Percentiles rank a stretch among this genome's conserved stretches.
These are phyloP conservation scores for Mucor plumbeus DNA, from an alignment of 371 early-diverging fungal species.

Conservation along the genomic window DNA sequence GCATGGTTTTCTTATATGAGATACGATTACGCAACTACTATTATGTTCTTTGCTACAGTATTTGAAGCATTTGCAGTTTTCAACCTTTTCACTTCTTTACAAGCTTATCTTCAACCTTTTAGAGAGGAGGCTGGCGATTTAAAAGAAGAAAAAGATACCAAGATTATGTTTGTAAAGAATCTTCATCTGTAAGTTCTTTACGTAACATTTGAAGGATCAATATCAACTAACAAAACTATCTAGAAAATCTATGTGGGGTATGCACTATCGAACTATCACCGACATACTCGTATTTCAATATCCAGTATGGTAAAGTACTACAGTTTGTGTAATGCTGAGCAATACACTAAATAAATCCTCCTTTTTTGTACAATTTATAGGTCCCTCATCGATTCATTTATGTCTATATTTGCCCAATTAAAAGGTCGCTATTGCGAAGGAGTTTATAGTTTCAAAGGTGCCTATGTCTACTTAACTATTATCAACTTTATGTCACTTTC, in stretches of 20 bases:
- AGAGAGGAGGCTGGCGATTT: conserved; percentile 35
- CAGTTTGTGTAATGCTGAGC: not conserved
- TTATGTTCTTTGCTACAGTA: conserved; percentile 54
- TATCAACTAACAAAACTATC: not conserved
- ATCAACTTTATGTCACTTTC: conserved; percentile 51
- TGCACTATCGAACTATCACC: conserved; percentile 50
- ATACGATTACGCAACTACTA: conserved; percentile 51
- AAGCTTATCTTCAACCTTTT: conserved; percentile 55
- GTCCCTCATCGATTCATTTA: conserved; percentile 47
- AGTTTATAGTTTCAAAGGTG: conserved; percentile 44
- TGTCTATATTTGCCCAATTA: conserved; percentile 46
- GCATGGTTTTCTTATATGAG: conserved; percentile 53
- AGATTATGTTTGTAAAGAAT: conserved; percentile 40
- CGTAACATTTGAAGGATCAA: not conserved
- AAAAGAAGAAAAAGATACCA: conserved; percentile 40
- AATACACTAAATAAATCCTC: not conserved
- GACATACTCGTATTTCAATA: conserved; percentile 52
- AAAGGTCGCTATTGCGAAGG: conserved; percentile 50
- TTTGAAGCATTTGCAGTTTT: conserved; percentile 58
- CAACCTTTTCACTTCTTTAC: conserved; percentile 45
- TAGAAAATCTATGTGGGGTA: conserved; percentile 55
- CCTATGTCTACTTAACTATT: conserved; percentile 51
- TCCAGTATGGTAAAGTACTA: conserved; percentile 48
- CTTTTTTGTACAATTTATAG: conserved; percentile 25
- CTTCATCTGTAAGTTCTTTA: conserved; percentile 42